Base-by-base conservation (phyloP, 352 stramenopile species). In the Globisporangium yorkense region DNA sequence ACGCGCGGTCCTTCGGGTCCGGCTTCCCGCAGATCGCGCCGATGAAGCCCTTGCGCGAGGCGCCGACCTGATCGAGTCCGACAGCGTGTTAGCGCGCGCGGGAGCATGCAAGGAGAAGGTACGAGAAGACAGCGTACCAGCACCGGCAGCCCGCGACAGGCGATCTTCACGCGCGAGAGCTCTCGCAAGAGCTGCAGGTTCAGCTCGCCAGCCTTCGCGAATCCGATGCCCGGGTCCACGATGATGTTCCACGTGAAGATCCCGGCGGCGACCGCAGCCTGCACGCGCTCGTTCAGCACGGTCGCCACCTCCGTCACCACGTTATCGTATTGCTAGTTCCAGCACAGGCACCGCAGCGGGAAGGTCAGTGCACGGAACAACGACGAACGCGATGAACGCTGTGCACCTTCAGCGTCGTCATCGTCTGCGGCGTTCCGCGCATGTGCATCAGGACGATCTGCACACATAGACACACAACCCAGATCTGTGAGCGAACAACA, bases 21-120 rank as follows among this genome's bases (percentile, higher is more conserved):
- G 70, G 67, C 52, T 94, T 86, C 0, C 76, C 85, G 50, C 89
- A 96, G 47, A 99, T 91, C 61, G 95, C 84, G 27, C 96, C 94
- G 52, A 99, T 92, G 63, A 99, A 99, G n/a, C 96, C 86, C 72
- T 99, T 99, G 27, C 97, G 79, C 45, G 92, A 98, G 7, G 94
- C 87, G 9, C 97, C 97, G 54, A 99, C 75, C 64, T 88, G 48
- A 2, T 39, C 20, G 18, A 27, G 0, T 8, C 27, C 8, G 15
- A 53, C 15, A 24, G 3, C 27, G 18, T 15, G 47, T 21, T 24
- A 9, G 18, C 13, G 13, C 33, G 13, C 29, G 13, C 29, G 24
- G 37, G 20, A 20, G 24, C 33, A 27, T 27, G 24, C 33, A 37
- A 37, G 31, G 31, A 27, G n/a, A 9, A 43, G 33, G 10, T n/a